A percentile compares a stretch with the other conserved stretches of the same genome.
phyloP scores from a whole-genome alignment of 1,284 basidiomycete species.

The Veloboletus limbatus region DNA sequence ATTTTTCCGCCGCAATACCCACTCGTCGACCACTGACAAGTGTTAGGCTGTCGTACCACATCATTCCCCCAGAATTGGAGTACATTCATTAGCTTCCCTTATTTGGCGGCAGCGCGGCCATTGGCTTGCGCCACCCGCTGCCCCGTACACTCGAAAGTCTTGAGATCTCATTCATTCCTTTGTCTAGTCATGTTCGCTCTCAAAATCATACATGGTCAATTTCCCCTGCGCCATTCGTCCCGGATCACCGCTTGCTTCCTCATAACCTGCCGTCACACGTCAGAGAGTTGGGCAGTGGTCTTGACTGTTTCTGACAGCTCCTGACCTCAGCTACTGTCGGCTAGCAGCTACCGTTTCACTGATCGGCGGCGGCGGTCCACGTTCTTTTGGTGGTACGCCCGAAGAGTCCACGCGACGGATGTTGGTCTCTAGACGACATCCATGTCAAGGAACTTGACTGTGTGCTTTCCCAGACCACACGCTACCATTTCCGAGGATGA shows the following conservation, averaged over 20 bases:
- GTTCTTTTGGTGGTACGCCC: conserved; percentile 23
- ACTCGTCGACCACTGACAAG: conserved; percentile 32
- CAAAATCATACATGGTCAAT: conserved; percentile 52
- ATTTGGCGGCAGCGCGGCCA: too few species aligned
- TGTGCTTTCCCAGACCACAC: conserved; percentile 80
- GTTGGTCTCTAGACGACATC: conserved; percentile 50
- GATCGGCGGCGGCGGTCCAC: too few species aligned
- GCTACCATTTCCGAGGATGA: conserved; percentile 69
- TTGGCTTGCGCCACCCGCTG: too few species aligned
- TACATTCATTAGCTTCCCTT: too few species aligned
- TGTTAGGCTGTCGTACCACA: conserved; percentile 26
- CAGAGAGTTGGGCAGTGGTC: too few species aligned
- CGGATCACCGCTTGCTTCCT: conserved; percentile 38
- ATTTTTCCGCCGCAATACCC: conserved; percentile 36
- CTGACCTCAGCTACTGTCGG: too few species aligned
- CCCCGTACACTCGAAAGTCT: too few species aligned
- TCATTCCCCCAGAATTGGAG: too few species aligned
- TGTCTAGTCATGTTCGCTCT: too few species aligned
- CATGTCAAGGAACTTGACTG: conserved; percentile 84
- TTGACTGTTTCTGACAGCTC: too few species aligned
- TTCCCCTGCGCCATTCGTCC: conserved; percentile 53
- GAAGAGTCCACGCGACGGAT: conserved; percentile 21
- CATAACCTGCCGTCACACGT: conserved; percentile 23
- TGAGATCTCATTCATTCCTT: neutral
- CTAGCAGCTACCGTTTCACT: too few species aligned